These are phyloP conservation scores for Diplogelasinospora grovesii DNA, from an alignment of 495 filamentous ascomycete species.

Conservation along the genomic window DNA sequence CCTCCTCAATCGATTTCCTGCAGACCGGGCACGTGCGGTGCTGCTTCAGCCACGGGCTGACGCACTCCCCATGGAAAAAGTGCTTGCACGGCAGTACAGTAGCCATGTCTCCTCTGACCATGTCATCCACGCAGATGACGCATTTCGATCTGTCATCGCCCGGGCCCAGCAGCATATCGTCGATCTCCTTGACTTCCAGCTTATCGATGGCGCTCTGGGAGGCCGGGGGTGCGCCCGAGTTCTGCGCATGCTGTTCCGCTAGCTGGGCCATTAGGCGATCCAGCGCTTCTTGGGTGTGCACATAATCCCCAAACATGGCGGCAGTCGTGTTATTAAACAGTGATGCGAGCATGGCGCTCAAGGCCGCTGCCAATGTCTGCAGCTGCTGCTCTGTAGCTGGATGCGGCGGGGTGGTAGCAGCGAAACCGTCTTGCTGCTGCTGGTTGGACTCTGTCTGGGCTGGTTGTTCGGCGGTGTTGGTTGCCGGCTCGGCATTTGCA, in stretches of 20 bases:
- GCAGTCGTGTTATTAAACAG: constrained; percentile 48
- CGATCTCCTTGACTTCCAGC: constrained; percentile 59
- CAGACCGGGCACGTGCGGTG: constrained; percentile 88
- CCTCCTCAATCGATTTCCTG: constrained; percentile 57
- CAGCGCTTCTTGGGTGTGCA: constrained; percentile 80
- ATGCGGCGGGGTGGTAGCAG: not conserved
- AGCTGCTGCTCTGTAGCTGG: too few relatives aligned
- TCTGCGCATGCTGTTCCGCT: constrained; percentile 66
- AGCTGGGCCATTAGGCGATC: constrained; percentile 80
- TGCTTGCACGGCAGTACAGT: constrained; percentile 77
- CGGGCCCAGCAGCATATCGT: constrained; percentile 53
- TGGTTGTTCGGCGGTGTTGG: constrained; percentile 1
- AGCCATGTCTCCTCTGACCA: constrained; percentile 64
- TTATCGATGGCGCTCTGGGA: constrained; percentile 61
- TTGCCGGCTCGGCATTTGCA: constrained; percentile 2
- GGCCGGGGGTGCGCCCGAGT: constrained; percentile 76
- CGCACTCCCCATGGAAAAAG: constrained; percentile 78
- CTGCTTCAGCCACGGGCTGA: constrained; percentile 68
- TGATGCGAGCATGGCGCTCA: constrained; percentile 25
- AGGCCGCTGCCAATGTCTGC: not conserved
- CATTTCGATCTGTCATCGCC: constrained; percentile 56
- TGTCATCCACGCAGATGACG: constrained; percentile 86
- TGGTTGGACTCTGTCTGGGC: not conserved
- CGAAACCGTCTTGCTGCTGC: not conserved
- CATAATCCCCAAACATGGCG: constrained; percentile 63